Base-by-base conservation (phyloP, 805 yeast genomes). In the Candida nanaspora region DNA sequence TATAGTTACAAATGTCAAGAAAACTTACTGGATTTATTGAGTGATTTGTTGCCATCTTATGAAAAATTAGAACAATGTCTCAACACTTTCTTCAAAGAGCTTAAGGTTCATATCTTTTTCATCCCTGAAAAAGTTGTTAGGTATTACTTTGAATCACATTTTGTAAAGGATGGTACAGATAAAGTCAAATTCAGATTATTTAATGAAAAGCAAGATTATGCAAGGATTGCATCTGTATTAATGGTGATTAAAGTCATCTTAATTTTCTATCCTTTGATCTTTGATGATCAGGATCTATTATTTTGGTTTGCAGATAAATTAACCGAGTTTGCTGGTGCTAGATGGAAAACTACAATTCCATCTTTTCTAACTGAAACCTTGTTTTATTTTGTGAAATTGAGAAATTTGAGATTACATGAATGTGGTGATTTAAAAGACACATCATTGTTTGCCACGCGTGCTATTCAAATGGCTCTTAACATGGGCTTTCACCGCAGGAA, bases 211-310 rank as follows among this genome's bases (percentile, higher is more conserved):
- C 31, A 44, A 25, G 60, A 55, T 29, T 47, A 43, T 26, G 42
- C 47, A 18, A 50, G 49, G 22, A 50, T 56, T 15, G 48, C 58
- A 3, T 34, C 51, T 16, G 39, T 55, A 13, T 34, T 57, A 27
- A 20, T 45, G 23, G 38, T 50, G 3, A 15, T 51, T 29, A 47
- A 46, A 31, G 45, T 20, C 28, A 14, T 35, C 13, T 21, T 38
- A 20, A 7, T 7, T 13, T n/a, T 19, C 16, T 6, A 36, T 27
- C 15, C 33, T 10, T 10, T 14, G 6, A 9, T 18, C 19, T 15
- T 10, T n/a, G 40, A 29, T 26, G 32, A 43, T 36, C 36, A 45
- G 9, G 46, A 50, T 21, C 18, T 53, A 25, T 28, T 53, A 18
- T 42, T 45, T 13, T 44, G 47, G 19, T 52, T 46, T 39, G 32